Evolutionary conservation across 148 eudicot genomes (phyloP).

Genomic region (Drosera capensis): DNA sequence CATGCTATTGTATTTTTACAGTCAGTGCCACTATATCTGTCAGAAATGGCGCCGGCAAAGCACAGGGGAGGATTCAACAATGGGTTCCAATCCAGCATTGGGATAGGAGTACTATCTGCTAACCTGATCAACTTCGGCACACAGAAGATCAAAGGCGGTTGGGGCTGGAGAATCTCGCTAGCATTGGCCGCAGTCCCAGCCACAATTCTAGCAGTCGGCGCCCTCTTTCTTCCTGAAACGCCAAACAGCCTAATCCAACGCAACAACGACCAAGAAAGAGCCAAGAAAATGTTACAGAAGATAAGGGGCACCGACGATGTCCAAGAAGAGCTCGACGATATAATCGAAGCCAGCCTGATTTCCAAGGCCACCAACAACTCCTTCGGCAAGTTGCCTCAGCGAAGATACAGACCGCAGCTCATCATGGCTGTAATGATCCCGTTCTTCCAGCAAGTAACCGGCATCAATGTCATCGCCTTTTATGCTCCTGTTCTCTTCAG

Average conservation of each 20-base stretch:
- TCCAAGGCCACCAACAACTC: not conserved
- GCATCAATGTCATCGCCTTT: slow-evolving; percentile 1
- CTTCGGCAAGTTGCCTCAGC: not conserved
- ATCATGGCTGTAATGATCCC: slow-evolving; percentile 1
- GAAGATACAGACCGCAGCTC: not conserved
- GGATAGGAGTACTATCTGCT: slow-evolving; percentile 2
- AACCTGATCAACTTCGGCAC: not conserved
- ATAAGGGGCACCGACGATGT: not conserved
- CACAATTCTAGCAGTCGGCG: not conserved
- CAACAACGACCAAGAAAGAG: not conserved
- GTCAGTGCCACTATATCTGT: slow-evolving; percentile 7
- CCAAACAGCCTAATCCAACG: not conserved
- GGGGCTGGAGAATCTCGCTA: not conserved
- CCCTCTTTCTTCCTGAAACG: not conserved
- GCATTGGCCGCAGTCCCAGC: not conserved
- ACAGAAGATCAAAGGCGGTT: slow-evolving; percentile 1
- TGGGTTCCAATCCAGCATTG: slow-evolving; percentile 7
- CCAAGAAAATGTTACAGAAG: not conserved
- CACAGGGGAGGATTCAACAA: slow-evolving; percentile 10
- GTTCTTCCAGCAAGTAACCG: slow-evolving; percentile 8
- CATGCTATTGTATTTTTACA: not conserved
- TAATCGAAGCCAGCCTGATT: not conserved
- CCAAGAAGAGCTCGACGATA: not conserved
- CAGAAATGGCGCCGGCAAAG: not conserved
- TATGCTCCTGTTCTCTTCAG: slow-evolving; percentile 1